Evolutionary conservation across 148 eudicot genomes (phyloP).

Genomic region (Dysphania ambrosioides): DNA sequence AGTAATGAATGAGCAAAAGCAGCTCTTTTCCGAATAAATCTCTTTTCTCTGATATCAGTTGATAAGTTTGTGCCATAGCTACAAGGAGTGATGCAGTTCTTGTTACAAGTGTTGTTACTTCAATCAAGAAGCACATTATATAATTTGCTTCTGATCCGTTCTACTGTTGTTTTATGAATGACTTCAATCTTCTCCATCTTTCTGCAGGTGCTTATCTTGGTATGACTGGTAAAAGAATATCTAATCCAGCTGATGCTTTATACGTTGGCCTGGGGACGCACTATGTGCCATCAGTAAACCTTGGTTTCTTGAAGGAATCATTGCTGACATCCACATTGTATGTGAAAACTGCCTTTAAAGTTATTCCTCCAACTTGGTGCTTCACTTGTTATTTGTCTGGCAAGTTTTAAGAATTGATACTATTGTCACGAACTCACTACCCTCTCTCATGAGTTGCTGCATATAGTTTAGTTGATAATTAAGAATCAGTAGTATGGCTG

Average conservation of each 20-base stretch:
- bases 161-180: slow-evolving; percentile 6
- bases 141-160: slow-evolving; percentile 1
- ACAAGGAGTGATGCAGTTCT: too few species aligned
- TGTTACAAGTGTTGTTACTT: not conserved
- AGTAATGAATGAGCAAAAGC: not conserved
- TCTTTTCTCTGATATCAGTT: too few species aligned
- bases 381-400: not conserved
- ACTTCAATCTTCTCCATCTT: not conserved
- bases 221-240: slow-evolving; percentile 83
- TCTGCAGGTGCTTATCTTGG: slow-evolving; percentile 94
- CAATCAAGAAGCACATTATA: not conserved
- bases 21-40: not conserved
- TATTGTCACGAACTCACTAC: not conserved
- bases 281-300: slow-evolving; percentile 71
- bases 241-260: slow-evolving; percentile 86
- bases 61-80: too few species aligned
- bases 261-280: slow-evolving; percentile 88
- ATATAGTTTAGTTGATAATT: too few species aligned
- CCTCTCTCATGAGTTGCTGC: not conserved
- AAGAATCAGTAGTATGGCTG: too few species aligned
- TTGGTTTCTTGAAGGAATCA: slow-evolving; percentile 63
- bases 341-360: slow-evolving; percentile 17
- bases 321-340: slow-evolving; percentile 70
- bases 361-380: not conserved
- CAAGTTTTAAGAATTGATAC: not conserved